phyloP scores from a whole-genome alignment of 73 alveolate genomes.

The Durusdinium trenchii region DNA sequence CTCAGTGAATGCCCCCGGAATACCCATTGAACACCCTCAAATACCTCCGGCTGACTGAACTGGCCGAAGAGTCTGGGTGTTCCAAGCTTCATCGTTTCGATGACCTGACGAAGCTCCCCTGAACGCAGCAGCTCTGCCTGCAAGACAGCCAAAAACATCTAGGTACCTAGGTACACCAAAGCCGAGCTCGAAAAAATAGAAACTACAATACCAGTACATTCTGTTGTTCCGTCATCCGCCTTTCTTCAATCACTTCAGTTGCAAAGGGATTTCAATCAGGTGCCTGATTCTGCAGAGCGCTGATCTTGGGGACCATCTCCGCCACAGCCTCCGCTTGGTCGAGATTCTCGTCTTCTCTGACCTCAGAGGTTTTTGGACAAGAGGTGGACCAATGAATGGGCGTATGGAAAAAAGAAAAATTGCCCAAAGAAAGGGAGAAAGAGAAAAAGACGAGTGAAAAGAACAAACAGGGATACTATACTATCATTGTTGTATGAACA shows the following conservation, averaged over 20 bases:
- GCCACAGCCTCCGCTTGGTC: conserved; percentile 32
- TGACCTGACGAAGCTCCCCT: conserved; percentile 89
- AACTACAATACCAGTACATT: neutral
- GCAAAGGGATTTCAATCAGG: neutral
- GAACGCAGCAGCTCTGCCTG: conserved; percentile 81
- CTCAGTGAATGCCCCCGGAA: too few species aligned
- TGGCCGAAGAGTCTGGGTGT: too few species aligned
- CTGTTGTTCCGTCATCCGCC: neutral
- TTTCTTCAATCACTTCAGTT: too few species aligned
- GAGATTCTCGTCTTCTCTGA: conserved; percentile 46
- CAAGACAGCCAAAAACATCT: too few species aligned
- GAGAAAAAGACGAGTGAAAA: too few species aligned
- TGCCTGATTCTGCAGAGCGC: conserved; percentile 82
- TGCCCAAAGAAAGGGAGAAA: too few species aligned
- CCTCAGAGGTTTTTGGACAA: neutral
- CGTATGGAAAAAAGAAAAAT: too few species aligned
- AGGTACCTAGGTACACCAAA: neutral
- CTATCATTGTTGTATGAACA: too few species aligned
- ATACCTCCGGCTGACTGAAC: too few species aligned
- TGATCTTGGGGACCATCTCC: conserved; percentile 77
- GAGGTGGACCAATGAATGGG: too few species aligned
- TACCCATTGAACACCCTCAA: neutral
- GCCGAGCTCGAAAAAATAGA: neutral
- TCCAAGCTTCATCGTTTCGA: conserved; percentile 70
- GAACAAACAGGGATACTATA: too few species aligned